Conservation (phyloP, 805 yeast species). For the Torulaspora franciscae region DNA sequence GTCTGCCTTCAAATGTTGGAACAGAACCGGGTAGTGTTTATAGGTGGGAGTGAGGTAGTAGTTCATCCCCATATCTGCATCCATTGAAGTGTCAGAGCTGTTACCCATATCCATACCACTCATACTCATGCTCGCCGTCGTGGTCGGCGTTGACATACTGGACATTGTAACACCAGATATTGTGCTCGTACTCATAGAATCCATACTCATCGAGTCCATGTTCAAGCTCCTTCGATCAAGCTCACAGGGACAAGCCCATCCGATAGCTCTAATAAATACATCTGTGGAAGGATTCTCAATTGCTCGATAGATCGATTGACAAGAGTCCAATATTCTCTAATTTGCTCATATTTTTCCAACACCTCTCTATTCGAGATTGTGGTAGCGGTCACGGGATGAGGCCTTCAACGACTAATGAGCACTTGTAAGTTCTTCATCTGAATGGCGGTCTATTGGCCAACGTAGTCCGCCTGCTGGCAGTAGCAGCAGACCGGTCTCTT, state of each 20-base stretch:
- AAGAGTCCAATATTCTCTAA: slow-evolving; percentile 3
- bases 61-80: slow-evolving; percentile 54
- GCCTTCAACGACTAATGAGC: background rate
- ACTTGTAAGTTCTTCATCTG: slow-evolving; percentile 10
- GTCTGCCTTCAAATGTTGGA: slow-evolving; percentile 49
- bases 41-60: slow-evolving; percentile 50
- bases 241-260: background rate
- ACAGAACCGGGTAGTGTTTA: slow-evolving; percentile 57
- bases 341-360: slow-evolving; percentile 6
- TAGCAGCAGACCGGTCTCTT: background rate
- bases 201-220: slow-evolving; percentile 1
- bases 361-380: background rate
- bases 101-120: slow-evolving; percentile 15
- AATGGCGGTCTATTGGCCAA: slow-evolving; percentile 26
- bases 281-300: background rate
- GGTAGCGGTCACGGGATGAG: slow-evolving; percentile 2
- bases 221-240: background rate
- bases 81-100: slow-evolving; percentile 13
- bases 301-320: background rate
- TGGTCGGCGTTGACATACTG: slow-evolving; percentile 17
- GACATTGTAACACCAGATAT: slow-evolving; percentile 14
- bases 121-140: slow-evolving; percentile 12
- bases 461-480: slow-evolving; percentile 4
- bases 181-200: slow-evolving; percentile 4
- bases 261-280: background rate